Evolutionary conservation across 768 basidiomycete species (phyloP), one percentile per base, ranked within the genome.

Genomic region (Mycena albidolilacea): DNA sequence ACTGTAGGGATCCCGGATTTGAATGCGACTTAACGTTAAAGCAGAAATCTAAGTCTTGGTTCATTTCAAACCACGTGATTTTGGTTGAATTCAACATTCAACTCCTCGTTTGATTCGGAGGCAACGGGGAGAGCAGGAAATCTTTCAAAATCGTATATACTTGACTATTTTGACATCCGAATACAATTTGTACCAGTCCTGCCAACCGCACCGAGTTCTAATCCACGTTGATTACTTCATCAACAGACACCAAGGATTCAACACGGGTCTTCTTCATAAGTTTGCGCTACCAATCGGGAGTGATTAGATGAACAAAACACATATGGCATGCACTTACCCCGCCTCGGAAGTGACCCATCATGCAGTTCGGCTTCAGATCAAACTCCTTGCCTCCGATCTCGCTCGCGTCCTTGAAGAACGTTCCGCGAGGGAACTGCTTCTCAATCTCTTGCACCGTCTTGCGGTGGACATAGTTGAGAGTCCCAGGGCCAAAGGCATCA

Each of bases 371-470:
- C 50, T 52, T 52, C 7, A 5, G n/a, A n/a, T 52, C 50, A 21
- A 52, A 52, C 50, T 52, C 50, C 19, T 11, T 52, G n/a, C 7
- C 21, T 52, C n/a, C 50, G 50, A 21, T 52, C 15, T 52, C n/a
- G 7, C 3, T 6, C 19, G 11, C 50, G 6, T 52, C 50, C 0
- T 15, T 19, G 0, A 0, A n/a, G 11, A 52, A 21, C 21, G 50
- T 52, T 21, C 50, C 50, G n/a, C 50, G n/a, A 5, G 50, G 50
- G 19, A 21, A 52, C n/a, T 8, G 15, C 8, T 52, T 52, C 50
- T 52, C 50, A 8, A 52, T 52, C n/a, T 52, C 50, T 21, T 52
- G 50, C 19, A 52, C 50, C 50, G 50, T 52, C 50, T 52, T 52
- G n/a, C 50, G 19, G 50, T 52, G 50, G 11, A 52, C 50, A 21